Percentiles rank a stretch among this genome's conserved stretches.
These are phyloP conservation scores for Ophiosphaerella korrae DNA, from an alignment of 2,329 filamentous ascomycete genomes.

Conservation along the genomic window DNA sequence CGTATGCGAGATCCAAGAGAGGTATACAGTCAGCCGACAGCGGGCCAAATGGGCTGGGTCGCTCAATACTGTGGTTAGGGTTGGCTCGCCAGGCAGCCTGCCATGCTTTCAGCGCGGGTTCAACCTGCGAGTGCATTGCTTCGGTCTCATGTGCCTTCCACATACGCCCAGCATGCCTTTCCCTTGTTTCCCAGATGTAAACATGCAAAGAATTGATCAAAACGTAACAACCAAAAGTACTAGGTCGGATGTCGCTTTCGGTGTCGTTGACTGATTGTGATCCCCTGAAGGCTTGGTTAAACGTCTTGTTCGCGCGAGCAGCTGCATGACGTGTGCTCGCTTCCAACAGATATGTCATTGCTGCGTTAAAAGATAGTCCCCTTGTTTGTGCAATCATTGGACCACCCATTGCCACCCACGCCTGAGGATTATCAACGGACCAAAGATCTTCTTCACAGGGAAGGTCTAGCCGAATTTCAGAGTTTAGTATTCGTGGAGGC, in stretches of 20 bases:
- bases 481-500: conserved; percentile 87
- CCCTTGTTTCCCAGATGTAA: conserved; percentile 96
- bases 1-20: conserved; percentile 87
- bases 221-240: conserved; percentile 88
- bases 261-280: conserved; percentile 55
- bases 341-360: conserved; percentile 78
- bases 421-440: conserved; percentile 79
- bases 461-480: conserved; percentile 85
- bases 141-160: conserved; percentile 95
- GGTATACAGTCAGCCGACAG: conserved; percentile 91
- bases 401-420: conserved; percentile 80
- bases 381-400: conserved; percentile 70
- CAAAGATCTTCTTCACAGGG: conserved; percentile 94
- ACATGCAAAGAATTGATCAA: conserved; percentile 95
- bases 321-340: conserved; percentile 68
- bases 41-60: conserved; percentile 84
- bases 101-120: conserved; percentile 93
- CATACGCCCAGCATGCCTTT: conserved; percentile 82
- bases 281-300: conserved; percentile 57
- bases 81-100: conserved; percentile 90
- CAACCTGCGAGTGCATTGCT: conserved; percentile 93
- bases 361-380: conserved; percentile 77
- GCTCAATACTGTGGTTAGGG: conserved; percentile 79
- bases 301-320: conserved; percentile 43
- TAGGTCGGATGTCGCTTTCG: conserved; percentile 73